phyloP scores from a whole-genome alignment of 345 rosid genomes.

The Streptanthus diversifolius region DNA sequence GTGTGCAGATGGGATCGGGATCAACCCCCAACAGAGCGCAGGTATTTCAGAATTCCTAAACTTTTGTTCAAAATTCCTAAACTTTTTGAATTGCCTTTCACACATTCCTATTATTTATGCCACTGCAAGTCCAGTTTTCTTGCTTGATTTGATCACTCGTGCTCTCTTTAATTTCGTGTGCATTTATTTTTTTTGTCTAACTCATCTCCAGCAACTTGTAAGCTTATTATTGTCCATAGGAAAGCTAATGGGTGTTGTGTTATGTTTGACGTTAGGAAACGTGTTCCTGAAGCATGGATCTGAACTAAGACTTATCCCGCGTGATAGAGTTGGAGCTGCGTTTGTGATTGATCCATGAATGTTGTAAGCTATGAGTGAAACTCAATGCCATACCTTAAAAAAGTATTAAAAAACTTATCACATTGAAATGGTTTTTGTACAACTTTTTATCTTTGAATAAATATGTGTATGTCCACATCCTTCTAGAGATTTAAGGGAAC shows the following conservation, averaged over 20 bases:
- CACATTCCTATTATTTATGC: not conserved
- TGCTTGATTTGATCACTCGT: not conserved
- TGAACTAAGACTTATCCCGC: slow-evolving; percentile 90
- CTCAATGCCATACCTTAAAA: not conserved
- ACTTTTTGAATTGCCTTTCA: not conserved
- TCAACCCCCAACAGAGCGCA: slow-evolving; percentile 97
- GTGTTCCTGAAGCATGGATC: slow-evolving; percentile 97
- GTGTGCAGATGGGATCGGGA: slow-evolving; percentile 92
- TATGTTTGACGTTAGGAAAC: slow-evolving; percentile 52
- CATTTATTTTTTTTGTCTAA: not conserved
- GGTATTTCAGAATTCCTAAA: slow-evolving; percentile 39
- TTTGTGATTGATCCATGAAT: not conserved
- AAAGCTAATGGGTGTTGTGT: not conserved
- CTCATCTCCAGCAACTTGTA: not conserved
- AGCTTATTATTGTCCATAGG: not conserved
- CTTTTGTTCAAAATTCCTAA: not conserved
- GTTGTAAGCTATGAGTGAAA: slow-evolving; percentile 1
- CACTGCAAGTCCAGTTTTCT: not conserved
- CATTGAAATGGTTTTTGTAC: not conserved
- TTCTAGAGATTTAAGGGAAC: not conserved
- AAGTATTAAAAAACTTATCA: not conserved
- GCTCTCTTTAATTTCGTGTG: not conserved
- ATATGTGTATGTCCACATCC: slow-evolving; percentile 3
- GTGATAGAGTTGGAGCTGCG: slow-evolving; percentile 86
- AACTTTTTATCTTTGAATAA: slow-evolving; percentile 10